phyloP scores from a whole-genome alignment of 2,329 filamentous ascomycete genomes.

The Exophiala oligosperma region DNA sequence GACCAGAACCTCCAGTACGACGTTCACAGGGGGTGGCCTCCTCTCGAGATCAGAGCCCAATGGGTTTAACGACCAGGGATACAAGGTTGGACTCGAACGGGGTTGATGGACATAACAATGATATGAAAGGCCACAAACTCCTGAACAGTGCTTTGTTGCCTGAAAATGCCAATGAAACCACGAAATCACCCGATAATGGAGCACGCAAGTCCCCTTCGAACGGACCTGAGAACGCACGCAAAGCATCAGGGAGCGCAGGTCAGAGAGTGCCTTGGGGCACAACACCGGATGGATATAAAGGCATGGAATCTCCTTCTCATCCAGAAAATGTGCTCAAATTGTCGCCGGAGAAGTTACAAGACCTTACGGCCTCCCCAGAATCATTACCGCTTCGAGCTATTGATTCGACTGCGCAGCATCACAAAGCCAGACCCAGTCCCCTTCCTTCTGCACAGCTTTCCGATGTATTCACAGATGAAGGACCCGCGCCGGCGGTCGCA shows the following conservation, averaged over 20 bases:
- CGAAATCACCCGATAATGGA: not conserved
- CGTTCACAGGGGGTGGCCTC: not conserved
- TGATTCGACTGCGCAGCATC: constrained; percentile 36
- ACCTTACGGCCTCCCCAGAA: constrained; percentile 55
- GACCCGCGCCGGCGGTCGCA: constrained; percentile 18
- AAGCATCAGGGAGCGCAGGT: not conserved
- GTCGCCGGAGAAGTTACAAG: constrained; percentile 55
- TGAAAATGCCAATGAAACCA: not conserved
- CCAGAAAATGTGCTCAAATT: constrained; percentile 51
- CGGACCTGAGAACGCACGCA: not conserved
- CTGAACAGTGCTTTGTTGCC: too few relatives aligned
- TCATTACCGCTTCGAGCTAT: constrained; percentile 53
- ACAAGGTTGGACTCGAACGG: not conserved
- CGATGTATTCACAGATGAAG: constrained; percentile 13
- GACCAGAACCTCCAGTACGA: not conserved
- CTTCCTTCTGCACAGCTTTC: not conserved
- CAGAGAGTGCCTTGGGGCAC: not conserved
- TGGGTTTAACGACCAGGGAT: not conserved
- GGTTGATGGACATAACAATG: not conserved
- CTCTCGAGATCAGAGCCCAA: not conserved
- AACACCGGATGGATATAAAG: not conserved
- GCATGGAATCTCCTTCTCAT: not conserved
- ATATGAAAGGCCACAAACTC: not conserved
- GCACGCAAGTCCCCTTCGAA: not conserved
- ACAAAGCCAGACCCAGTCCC: not conserved